Base-by-base conservation (phyloP, 305 asterid species). In the Plantago coronopus region DNA sequence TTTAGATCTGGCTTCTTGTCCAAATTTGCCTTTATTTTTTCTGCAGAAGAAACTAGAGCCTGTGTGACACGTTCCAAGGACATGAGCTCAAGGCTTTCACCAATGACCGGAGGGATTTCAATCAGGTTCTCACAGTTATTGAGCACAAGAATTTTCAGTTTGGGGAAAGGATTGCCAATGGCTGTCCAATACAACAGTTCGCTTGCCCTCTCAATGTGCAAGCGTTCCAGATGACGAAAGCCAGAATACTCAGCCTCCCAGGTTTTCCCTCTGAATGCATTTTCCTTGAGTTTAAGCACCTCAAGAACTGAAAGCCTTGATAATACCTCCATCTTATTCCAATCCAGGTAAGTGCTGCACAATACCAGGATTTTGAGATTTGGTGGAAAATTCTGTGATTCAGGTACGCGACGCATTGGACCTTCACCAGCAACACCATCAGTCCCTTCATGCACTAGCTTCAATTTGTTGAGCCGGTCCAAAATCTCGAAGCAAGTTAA, bases 271-370 rank as follows among this genome's bases (percentile, higher is more conserved):
- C 13, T 18, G 59, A 82, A 82, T 3, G 85, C 86, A 45, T 78
- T 76, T 14, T 78, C 80, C 48, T 77, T 80, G 65, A 85, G 38
- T 64, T 80, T 85, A 47, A 85, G 89, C 54, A 80, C 81, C 65
- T 80, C 80, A 2, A 85, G 87, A 8, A 65, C 55, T 27, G 63
- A 64, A 34, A 85, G 49, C 65, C 14, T 57, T 21, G 80, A 83
- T 67, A 87, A 43, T 11, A 63, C 63, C 4, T 37, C 9, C 59
- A 54, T 54, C 6, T 54, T 27, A 2, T 7, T 16, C 59, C 45
- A 54, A 2, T 23, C 43, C 59, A 54, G 17, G 13, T 54, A 54
- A 31, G 59, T 54, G 29, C 43, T 37, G 17, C 22, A 23, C 43
- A 54, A 15, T 18, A 31, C 43, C 7, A 54, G 23, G n/a, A 25